Evolutionary conservation across 202 grass and related monocot genomes (phyloP), one percentile per base, ranked within the genome.

Genomic region (Digitaria exilis): DNA sequence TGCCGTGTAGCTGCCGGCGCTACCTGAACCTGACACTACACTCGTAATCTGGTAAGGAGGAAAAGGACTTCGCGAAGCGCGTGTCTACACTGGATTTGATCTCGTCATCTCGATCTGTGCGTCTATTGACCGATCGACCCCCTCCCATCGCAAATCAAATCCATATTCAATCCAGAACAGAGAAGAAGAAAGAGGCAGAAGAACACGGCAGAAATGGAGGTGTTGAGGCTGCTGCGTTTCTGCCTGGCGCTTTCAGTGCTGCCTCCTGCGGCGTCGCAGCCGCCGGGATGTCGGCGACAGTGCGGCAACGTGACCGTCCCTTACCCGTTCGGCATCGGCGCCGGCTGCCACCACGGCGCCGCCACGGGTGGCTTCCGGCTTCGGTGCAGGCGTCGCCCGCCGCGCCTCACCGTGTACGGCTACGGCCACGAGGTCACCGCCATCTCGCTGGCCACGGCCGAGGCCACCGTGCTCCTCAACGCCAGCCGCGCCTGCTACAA

Each of bases 401-500:
- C 80, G 65, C 82, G 45, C 14, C 88, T 93, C 28, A 76, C 24
- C 7, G 58, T 88, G 21, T 19, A 35, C 4, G 41, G 56, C 6
- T 71, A 52, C 43, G 58, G 71, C 24, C 73, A 91, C 45, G 75
- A 90, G 84, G 68, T 94, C 6, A 71, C 60, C 21, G 60, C 51
- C 66, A 85, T 90, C 65, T 93, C 85, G 18, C 43, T 90, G 10
- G 4, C 22, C 25, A 6, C 59, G 1, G 60, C 80, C 21, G 87
- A 89, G 73, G 59, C 77, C 57, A 79, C 73, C 3, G 81, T 91
- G 55, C 70, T 22, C 5, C 51, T 86, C 14, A 79, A 76, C 13
- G 86, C 83, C 0, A 81, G 54, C 64, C 91, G 91, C 55, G 68
- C 66, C 34, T 90, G 91, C 76, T 85, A 88, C 75, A 76, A n/a